Percentiles rank a stretch among this genome's conserved stretches.
These are phyloP conservation scores for Elongisporangium anandrum DNA, from an alignment of 352 stramenopile species.

Conservation along the genomic window DNA sequence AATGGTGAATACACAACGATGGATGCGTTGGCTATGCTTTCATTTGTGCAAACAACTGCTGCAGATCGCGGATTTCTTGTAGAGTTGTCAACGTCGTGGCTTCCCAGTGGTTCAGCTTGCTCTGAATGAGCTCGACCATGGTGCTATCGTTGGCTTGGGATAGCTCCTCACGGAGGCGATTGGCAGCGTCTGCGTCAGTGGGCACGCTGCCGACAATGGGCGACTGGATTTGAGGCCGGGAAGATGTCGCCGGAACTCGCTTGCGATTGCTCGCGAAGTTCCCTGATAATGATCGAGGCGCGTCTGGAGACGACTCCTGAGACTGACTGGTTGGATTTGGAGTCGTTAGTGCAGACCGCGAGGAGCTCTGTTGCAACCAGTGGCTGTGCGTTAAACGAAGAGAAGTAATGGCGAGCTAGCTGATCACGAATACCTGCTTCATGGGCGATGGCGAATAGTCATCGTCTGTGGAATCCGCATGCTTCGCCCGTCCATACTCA, in stretches of 20 bases:
- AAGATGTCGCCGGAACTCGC: slow-evolving; percentile 14
- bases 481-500: slow-evolving; percentile 17
- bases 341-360: background rate
- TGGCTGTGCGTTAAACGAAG: background rate
- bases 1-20: background rate
- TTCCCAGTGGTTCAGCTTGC: slow-evolving; percentile 62
- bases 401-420: background rate
- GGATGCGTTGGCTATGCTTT: slow-evolving; percentile 5
- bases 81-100: slow-evolving; percentile 53
- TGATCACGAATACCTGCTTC: background rate
- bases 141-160: slow-evolving; percentile 21
- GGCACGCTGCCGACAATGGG: slow-evolving; percentile 24
- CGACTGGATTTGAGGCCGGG: slow-evolving; percentile 27
- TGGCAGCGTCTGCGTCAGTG: slow-evolving; percentile 8
- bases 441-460: background rate
- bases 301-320: slow-evolving; percentile 3
- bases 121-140: slow-evolving; percentile 43
- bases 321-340: background rate
- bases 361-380: background rate
- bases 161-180: slow-evolving; percentile 26
- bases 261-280: slow-evolving; percentile 65
- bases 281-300: slow-evolving; percentile 27
- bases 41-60: slow-evolving; percentile 54
- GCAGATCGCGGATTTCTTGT: slow-evolving; percentile 71
- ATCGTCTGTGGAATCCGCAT: background rate